A percentile compares a stretch with the other conserved stretches of the same genome.
Conservation (phyloP, 2,329 filamentous ascomycete genomes). For the Ophiosphaerella herpotricha region DNA sequence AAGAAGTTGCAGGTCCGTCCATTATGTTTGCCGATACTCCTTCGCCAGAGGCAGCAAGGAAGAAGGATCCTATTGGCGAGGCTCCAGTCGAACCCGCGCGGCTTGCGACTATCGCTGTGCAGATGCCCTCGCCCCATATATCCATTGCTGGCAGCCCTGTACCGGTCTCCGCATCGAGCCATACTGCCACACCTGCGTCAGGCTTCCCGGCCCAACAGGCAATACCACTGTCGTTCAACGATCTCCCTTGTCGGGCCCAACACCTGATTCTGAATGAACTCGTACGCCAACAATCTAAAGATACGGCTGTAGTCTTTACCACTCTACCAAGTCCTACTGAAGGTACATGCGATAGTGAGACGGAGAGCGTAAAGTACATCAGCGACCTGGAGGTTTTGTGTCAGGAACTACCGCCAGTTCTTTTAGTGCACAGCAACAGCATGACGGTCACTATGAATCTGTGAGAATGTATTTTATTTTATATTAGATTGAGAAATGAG, state of each 20-base stretch:
- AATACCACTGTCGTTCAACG: constrained; percentile 80
- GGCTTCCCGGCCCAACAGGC: constrained; percentile 64
- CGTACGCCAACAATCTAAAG: constrained; percentile 57
- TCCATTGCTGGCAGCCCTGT: constrained; percentile 1
- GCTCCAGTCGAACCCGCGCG: constrained; percentile 6
- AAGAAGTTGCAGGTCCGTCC: constrained; percentile 68
- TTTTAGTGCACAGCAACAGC: constrained; percentile 84
- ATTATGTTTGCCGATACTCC: constrained; percentile 72
- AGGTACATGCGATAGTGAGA: constrained; percentile 72
- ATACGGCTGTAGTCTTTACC: constrained; percentile 78
- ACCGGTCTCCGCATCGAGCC: background rate
- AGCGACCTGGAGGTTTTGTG: constrained; percentile 79
- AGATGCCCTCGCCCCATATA: constrained; percentile 6
- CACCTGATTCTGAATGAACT: constrained; percentile 87
- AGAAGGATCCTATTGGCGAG: constrained; percentile 26
- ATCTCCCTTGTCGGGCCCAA: constrained; percentile 81
- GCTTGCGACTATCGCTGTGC: constrained; percentile 5
- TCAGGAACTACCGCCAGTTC: constrained; percentile 72
- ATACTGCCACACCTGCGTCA: constrained; percentile 23
- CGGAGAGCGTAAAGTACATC: constrained; percentile 73
- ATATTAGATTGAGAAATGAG: too few species aligned
- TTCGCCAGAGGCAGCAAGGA: constrained; percentile 20
- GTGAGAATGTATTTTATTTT: constrained; percentile 38
- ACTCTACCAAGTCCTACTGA: constrained; percentile 81
- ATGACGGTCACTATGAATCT: constrained; percentile 86